Percentiles rank a stretch among this genome's conserved stretches.
These are phyloP conservation scores for Magnolia officinalis DNA, from an alignment of 164 flowering plant genomes.

Conservation along the genomic window DNA sequence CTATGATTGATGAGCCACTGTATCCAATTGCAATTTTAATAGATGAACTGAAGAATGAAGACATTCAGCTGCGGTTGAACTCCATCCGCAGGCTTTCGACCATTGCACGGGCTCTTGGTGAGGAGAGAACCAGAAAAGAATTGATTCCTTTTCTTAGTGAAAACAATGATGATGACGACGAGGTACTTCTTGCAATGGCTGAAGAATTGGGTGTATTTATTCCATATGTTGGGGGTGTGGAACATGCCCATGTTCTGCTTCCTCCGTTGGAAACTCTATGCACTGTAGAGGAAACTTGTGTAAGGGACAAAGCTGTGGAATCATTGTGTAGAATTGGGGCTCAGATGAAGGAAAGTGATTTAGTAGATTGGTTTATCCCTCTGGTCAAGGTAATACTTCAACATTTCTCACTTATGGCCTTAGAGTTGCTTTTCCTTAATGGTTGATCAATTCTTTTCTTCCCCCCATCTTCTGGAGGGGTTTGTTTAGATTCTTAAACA, in stretches of 20 bases:
- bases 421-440: not conserved
- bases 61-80: slow-evolving; percentile 86
- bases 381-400: slow-evolving; percentile 64
- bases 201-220: slow-evolving; percentile 92
- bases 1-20: slow-evolving; percentile 86
- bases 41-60: slow-evolving; percentile 92
- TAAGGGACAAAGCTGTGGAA: slow-evolving; percentile 95
- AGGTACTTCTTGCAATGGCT: slow-evolving; percentile 95
- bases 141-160: slow-evolving; percentile 92
- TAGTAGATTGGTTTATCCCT: slow-evolving; percentile 84
- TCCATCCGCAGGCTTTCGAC: slow-evolving; percentile 88
- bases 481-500: not conserved
- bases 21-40: slow-evolving; percentile 93
- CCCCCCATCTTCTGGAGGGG: not conserved
- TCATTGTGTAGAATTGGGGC: slow-evolving; percentile 89
- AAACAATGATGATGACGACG: slow-evolving; percentile 96
- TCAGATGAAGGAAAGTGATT: slow-evolving; percentile 83
- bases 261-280: slow-evolving; percentile 87
- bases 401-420: not conserved
- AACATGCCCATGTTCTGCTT: slow-evolving; percentile 77
- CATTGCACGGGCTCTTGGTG: slow-evolving; percentile 94
- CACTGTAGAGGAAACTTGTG: slow-evolving; percentile 94
- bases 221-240: slow-evolving; percentile 95
- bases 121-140: slow-evolving; percentile 88
- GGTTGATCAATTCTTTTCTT: not conserved